A percentile compares a stretch with the other conserved stretches of the same genome.
These are phyloP conservation scores for Sclerotinia trifoliorum DNA, from an alignment of 2,329 filamentous ascomycete genomes.

Conservation along the genomic window DNA sequence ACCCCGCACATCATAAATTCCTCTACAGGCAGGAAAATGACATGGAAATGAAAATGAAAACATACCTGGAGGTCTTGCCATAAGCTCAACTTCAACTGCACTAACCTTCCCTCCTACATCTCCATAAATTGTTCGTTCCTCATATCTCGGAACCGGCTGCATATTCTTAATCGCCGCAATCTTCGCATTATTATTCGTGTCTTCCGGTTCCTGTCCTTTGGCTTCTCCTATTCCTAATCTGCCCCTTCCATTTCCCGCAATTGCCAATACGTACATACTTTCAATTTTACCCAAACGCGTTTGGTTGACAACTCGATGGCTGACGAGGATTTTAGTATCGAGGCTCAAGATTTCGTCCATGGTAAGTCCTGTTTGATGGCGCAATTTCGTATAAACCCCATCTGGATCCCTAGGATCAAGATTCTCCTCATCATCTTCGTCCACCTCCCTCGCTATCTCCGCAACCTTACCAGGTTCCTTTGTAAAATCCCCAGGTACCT, in stretches of 20 bases:
- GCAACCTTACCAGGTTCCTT: constrained; percentile 19
- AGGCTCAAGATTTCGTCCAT: constrained; percentile 55
- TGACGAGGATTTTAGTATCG: constrained; percentile 69
- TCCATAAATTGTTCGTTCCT: constrained; percentile 88
- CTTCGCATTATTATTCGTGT: constrained; percentile 69
- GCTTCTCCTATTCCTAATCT: constrained; percentile 86
- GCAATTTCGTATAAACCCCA: constrained; percentile 37
- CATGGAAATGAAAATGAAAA: background rate
- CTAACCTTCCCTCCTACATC: constrained; percentile 82
- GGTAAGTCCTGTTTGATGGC: constrained; percentile 54
- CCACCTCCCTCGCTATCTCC: constrained; percentile 21
- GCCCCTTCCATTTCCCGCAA: constrained; percentile 88
- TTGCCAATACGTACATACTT: constrained; percentile 70
- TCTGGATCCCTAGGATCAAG: constrained; percentile 39
- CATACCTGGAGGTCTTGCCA: constrained; percentile 82
- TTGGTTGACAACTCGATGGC: constrained; percentile 80
- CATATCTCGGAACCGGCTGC: constrained; percentile 87
- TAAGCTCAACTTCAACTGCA: constrained; percentile 80
- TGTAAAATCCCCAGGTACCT: constrained; percentile 32
- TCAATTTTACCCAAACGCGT: constrained; percentile 93
- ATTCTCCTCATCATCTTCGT: constrained; percentile 28
- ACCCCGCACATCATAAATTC: background rate
- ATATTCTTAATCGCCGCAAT: constrained; percentile 87
- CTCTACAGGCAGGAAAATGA: no score
- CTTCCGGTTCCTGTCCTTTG: constrained; percentile 72